Evolutionary conservation across 179 eudicot species (phyloP), one percentile per base, ranked within the genome.

Genomic region (Amaranthus tricolor): DNA sequence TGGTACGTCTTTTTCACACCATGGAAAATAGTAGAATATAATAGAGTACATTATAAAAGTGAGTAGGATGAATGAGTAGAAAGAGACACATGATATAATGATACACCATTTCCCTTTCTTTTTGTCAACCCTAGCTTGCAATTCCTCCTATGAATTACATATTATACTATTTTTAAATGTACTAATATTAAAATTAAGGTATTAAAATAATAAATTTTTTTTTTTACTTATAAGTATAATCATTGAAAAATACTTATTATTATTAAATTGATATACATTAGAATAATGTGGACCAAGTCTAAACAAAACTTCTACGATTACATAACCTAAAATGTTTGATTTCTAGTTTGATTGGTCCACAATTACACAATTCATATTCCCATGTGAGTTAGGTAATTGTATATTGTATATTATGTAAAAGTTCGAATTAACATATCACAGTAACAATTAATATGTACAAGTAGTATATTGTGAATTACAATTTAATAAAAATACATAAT

Each of bases 71-170:
- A 59, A 81, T 69, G 78, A 77, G 67, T 77, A 63, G 54, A 73
- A 73, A 70, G 75, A 56, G 75, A 77, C 78, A 77, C 76, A 81
- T 55, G 71, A 63, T 40, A 63, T 40, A 64, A 73, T 74, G 75
- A 79, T 57, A 62, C n/a, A 47, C 7, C 49, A 62, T 66, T 57
- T 47, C 14, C 50, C n/a, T 48, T 11, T 67, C 16, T 43, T 57
- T 62, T 74, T 63, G 75, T 74, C 78, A 62, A 74, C 65, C 62
- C 71, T 66, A 66, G 49, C 40, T 58, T 14, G 2, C 12, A 5
- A 0, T 24, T 24, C 31, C 31, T 24, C 31, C 31, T 24, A 24
- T 24, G 31, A 24, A 24, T 24, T 1, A 24, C 31, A 24, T 24
- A 24, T 1, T 1, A 31, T 2, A 31, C 2, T 31, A 31, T 31